These are phyloP conservation scores for Melampsora larici-populina DNA, from an alignment of 1,284 basidiomycete species.

Conservation along the genomic window DNA sequence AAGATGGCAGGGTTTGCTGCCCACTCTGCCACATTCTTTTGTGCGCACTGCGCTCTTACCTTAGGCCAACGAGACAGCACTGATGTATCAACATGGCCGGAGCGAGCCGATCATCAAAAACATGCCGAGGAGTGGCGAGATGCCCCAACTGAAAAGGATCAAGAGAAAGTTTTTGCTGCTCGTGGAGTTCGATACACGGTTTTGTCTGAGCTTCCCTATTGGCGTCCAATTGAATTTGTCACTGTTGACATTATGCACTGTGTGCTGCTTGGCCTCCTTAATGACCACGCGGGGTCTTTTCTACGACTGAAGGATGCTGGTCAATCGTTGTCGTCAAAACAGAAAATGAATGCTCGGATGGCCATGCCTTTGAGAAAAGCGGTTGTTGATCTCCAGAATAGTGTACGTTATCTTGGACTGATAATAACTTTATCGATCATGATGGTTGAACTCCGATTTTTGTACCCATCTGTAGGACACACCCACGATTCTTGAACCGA, in stretches of 20 bases:
- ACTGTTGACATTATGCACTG: conserved; percentile 22
- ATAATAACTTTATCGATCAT: background rate
- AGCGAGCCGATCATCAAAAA: background rate
- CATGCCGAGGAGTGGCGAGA: background rate
- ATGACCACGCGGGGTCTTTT: conserved; percentile 14
- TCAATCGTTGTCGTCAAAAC: background rate
- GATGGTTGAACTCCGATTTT: background rate
- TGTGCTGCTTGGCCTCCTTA: conserved; percentile 23
- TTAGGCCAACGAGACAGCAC: background rate
- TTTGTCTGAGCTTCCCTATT: too few species aligned
- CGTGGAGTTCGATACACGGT: conserved; percentile 17
- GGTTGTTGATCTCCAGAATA: too few species aligned
- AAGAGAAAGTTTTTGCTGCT: background rate
- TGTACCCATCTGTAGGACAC: too few species aligned
- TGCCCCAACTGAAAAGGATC: background rate
- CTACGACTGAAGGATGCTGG: conserved; percentile 4
- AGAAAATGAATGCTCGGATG: background rate
- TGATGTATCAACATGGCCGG: background rate
- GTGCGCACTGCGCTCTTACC: conserved; percentile 9
- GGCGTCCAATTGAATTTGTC: conserved; percentile 19
- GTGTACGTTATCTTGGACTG: too few species aligned
- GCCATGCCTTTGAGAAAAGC: background rate
- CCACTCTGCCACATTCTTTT: background rate
- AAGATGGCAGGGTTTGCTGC: conserved; percentile 27
- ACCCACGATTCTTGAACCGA: too few species aligned